Evolutionary conservation across 108 stramenopile species (phyloP).

Genomic region (Fragilaria crotonensis): DNA sequence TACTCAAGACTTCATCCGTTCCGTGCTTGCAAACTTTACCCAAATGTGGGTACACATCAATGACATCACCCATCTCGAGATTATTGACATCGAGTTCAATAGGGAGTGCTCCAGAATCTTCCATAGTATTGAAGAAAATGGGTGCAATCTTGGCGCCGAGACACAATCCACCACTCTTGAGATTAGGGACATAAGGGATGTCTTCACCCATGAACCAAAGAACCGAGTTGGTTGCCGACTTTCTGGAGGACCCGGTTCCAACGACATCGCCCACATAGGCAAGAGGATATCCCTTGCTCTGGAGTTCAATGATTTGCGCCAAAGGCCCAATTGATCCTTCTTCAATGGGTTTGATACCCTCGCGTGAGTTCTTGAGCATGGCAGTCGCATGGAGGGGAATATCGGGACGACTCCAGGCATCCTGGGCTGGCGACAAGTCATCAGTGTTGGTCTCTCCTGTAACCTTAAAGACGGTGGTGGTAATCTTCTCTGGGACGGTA

Average conservation of each 20-base stretch:
- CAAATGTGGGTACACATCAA: conserved; percentile 86
- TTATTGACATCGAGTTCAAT: conserved; percentile 85
- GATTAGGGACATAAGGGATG: conserved; percentile 91
- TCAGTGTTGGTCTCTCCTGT: conserved; percentile 98
- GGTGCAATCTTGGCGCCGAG: conserved; percentile 95
- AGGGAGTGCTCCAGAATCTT: conserved; percentile 93
- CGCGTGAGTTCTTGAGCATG: conserved; percentile 94
- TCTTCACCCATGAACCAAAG: conserved; percentile 93
- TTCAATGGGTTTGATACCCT: conserved; percentile 76
- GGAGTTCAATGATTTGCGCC: conserved; percentile 66
- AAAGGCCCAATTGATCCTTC: conserved; percentile 84
- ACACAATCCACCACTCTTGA: conserved; percentile 84
- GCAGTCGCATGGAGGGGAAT: conserved; percentile 91
- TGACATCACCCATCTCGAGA: conserved; percentile 91
- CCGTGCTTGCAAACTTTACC: conserved; percentile 66
- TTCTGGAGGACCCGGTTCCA: conserved; percentile 88
- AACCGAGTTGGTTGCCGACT: conserved; percentile 94
- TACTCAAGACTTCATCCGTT: conserved; percentile 78
- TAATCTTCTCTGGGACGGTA: conserved; percentile 78
- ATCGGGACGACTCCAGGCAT: conserved; percentile 94
- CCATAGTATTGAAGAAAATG: conserved; percentile 97
- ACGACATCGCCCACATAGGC: conserved; percentile 97
- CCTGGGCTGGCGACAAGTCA: conserved; percentile 90
- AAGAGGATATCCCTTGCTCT: conserved; percentile 79
- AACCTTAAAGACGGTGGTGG: conserved; percentile 95